A percentile compares a stretch with the other conserved stretches of the same genome.
Evolutionary conservation across 257 asterid species (phyloP).

Genomic region (Solanum bulbocastanum): DNA sequence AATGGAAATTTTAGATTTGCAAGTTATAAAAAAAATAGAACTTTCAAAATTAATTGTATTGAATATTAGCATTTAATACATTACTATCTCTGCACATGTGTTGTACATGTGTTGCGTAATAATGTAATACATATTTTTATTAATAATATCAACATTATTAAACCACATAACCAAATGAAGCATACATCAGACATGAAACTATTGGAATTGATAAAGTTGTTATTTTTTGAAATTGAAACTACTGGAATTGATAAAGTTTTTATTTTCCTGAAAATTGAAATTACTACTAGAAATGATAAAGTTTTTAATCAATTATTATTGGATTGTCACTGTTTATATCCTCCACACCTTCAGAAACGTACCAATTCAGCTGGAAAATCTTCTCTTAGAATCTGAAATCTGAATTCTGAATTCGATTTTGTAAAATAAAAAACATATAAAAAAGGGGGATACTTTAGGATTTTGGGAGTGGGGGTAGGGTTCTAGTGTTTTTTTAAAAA

Average conservation of each 20-base stretch:
- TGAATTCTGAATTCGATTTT: constrained; percentile 12
- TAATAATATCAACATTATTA: too few relatives aligned
- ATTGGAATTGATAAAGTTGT: neutral
- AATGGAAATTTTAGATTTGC: neutral
- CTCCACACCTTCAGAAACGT: neutral
- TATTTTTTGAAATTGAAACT: neutral
- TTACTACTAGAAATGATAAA: neutral
- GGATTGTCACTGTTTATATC: neutral
- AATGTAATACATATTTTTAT: too few relatives aligned
- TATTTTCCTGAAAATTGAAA: neutral
- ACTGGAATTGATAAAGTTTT: neutral
- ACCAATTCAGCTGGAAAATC: constrained; percentile 5
- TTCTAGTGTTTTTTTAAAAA: neutral
- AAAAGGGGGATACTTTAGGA: neutral
- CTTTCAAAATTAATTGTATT: neutral
- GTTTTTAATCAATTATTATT: neutral
- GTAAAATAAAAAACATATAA: too few relatives aligned
- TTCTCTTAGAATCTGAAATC: constrained; percentile 16
- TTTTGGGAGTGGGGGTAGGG: neutral
- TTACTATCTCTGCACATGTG: too few relatives aligned
- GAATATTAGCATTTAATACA: too few relatives aligned
- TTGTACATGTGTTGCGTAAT: too few relatives aligned
- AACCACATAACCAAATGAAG: neutral
- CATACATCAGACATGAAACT: neutral
- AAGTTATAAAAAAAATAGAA: too few relatives aligned